phyloP scores from a whole-genome alignment of 2,329 filamentous ascomycete species.

The Ceratocystis harringtonii region DNA sequence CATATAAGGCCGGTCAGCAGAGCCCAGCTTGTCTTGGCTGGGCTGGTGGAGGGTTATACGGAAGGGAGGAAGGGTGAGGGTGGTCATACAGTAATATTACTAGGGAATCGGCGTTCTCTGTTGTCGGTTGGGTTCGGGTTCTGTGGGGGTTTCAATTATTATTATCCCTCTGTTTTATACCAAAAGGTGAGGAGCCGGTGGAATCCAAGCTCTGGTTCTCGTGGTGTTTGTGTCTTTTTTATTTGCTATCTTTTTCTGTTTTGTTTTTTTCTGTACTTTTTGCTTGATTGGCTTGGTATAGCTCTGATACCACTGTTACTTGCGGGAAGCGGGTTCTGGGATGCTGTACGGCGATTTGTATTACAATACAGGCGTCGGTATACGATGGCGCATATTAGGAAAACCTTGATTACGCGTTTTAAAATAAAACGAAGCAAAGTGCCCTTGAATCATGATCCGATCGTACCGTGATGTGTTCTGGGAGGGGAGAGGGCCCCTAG shows the following conservation, averaged over 20 bases:
- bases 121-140: background rate
- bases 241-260: background rate
- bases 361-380: slow-evolving; percentile 1
- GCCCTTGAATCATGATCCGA: background rate
- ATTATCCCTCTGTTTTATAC: background rate
- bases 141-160: background rate
- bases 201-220: background rate
- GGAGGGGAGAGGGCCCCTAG: background rate
- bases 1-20: background rate
- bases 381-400: slow-evolving; percentile 8
- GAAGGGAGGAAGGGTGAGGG: background rate
- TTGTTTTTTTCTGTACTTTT: background rate
- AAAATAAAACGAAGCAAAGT: background rate
- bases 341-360: background rate
- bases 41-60: background rate
- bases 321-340: background rate
- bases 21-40: background rate
- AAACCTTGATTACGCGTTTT: background rate
- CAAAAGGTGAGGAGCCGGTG: slow-evolving; percentile 1
- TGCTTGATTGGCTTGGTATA: background rate
- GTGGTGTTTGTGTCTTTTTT: background rate
- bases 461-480: background rate
- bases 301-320: background rate
- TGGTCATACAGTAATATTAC: background rate
- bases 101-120: background rate